These are phyloP conservation scores for Xylariaceae sp. DNA, from an alignment of 2,329 filamentous ascomycete species.

Conservation along the genomic window DNA sequence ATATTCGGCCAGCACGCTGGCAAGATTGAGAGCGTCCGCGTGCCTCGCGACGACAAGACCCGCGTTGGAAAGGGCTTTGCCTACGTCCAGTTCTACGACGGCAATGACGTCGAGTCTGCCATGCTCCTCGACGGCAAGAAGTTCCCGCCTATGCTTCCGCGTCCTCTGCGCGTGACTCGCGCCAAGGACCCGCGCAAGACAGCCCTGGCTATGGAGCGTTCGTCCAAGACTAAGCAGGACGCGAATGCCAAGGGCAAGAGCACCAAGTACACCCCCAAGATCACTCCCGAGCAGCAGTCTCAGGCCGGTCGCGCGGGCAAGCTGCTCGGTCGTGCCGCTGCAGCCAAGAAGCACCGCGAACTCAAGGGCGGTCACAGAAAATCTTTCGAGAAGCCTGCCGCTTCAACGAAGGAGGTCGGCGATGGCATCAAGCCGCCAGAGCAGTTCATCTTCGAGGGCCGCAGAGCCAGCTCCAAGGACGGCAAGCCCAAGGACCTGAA, in stretches of 20 bases:
- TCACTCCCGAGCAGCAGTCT: slow-evolving; percentile 64
- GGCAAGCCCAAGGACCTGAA: slow-evolving; percentile 59
- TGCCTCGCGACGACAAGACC: slow-evolving; percentile 83
- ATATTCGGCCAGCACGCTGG: slow-evolving; percentile 69
- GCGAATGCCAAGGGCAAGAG: slow-evolving; percentile 33
- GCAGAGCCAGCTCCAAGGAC: slow-evolving; percentile 63
- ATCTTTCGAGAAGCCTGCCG: slow-evolving; percentile 23
- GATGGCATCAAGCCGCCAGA: slow-evolving; percentile 55
- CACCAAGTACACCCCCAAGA: slow-evolving; percentile 62
- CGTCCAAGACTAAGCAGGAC: slow-evolving; percentile 38
- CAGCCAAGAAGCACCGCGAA: slow-evolving; percentile 41
- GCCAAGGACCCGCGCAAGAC: slow-evolving; percentile 70
- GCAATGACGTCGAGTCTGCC: slow-evolving; percentile 84
- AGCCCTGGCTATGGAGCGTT: slow-evolving; percentile 44
- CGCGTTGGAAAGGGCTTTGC: slow-evolving; percentile 95
- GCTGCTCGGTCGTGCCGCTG: slow-evolving; percentile 65
- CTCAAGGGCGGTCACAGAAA: slow-evolving; percentile 29
- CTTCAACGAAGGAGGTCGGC: slow-evolving; percentile 2
- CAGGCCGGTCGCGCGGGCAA: slow-evolving; percentile 67
- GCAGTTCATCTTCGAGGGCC: slow-evolving; percentile 74
- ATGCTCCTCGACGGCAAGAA: slow-evolving; percentile 84
- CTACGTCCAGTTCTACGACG: slow-evolving; percentile 92
- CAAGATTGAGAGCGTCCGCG: slow-evolving; percentile 86
- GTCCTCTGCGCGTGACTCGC: slow-evolving; percentile 76
- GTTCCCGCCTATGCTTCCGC: slow-evolving; percentile 89